A percentile compares a stretch with the other conserved stretches of the same genome.
Conservation (phyloP, 2,329 filamentous ascomycete genomes). For the Pezicula neosporulosa region DNA sequence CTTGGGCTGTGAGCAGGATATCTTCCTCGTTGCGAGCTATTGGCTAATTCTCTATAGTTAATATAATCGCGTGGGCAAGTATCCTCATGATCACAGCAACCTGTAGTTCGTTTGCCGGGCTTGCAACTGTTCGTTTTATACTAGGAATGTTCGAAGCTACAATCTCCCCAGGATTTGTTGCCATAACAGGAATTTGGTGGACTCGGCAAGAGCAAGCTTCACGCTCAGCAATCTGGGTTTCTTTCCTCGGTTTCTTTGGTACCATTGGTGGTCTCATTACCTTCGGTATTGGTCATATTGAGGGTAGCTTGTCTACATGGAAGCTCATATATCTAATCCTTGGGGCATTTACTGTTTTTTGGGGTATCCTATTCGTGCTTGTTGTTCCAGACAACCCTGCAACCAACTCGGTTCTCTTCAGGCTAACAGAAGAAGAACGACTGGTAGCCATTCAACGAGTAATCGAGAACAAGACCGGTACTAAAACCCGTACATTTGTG, state of each 20-base stretch:
- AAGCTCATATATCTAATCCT: constrained; percentile 21
- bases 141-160: constrained; percentile 20
- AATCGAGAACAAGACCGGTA: constrained; percentile 21
- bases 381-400: constrained; percentile 48
- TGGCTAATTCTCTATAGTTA: constrained; percentile 12
- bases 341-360: constrained; percentile 25
- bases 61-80: constrained; percentile 38
- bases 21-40: constrained; percentile 12
- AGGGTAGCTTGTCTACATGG: constrained; percentile 32
- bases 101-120: constrained; percentile 15
- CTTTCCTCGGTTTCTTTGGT: constrained; percentile 43
- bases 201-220: constrained; percentile 31
- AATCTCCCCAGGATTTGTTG: constrained; percentile 28
- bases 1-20: constrained; percentile 29
- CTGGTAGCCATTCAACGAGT: constrained; percentile 29
- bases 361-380: constrained; percentile 36
- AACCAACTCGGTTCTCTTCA: constrained; percentile 29
- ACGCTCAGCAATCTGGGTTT: constrained; percentile 37
- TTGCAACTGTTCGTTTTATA: constrained; percentile 22
- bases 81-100: constrained; percentile 9
- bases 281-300: constrained; percentile 34
- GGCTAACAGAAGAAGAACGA: constrained; percentile 36
- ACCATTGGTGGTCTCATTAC: constrained; percentile 30
- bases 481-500: constrained; percentile 14
- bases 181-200: constrained; percentile 34